Evolutionary conservation across 176 grass and related monocot genomes (phyloP), one percentile per base, ranked within the genome.

Genomic region (Oryza rufipogon): DNA sequence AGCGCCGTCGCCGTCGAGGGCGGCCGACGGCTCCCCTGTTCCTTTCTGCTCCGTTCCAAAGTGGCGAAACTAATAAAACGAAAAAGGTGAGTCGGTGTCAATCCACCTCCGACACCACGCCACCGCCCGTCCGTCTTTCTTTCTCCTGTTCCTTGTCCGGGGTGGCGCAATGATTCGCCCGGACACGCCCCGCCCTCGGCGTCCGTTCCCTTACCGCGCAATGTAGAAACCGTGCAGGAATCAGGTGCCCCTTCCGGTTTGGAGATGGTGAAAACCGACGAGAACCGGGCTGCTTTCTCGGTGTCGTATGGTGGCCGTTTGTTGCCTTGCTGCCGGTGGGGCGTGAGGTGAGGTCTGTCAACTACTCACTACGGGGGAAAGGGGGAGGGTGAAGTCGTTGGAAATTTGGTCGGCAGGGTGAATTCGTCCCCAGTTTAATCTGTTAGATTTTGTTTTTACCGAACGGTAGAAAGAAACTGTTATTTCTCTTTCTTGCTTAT

Each of bases 361-460:
- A 16, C 71, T 73, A 25, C 70, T 25, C 38, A 4, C 38, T 39
- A 25, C 70, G 70, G 44, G 19, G 6, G 13, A 45, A 22, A 4
- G 20, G 10, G 36, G 9, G 36, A 41, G 34, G 11, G 6, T 9
- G 19, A n/a, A 20, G 20, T 77, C 7, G 33, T 23, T 63, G 54
- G 75, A 77, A 77, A 77, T 64, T 22, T 77, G 56, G 56, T 77
- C 20, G 52, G 75, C 75, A 8, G 11, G 14, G 15, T 67, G 77
- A 46, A 75, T 75, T 56, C 9, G 47, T 75, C 48, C 46, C 25
- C 73, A 75, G 14, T 33, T 54, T 33, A 20, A 49, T 49, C 38
- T 44, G 0, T 45, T 64, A 39, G 11, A n/a, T 77, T 77, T 77
- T 41, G 17, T 23, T 65, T 66, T 66, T 44, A 54, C 38, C 45